phyloP scores from a whole-genome alignment of 192 early-diverging fungal genomes.

The Backusella westeae region DNA sequence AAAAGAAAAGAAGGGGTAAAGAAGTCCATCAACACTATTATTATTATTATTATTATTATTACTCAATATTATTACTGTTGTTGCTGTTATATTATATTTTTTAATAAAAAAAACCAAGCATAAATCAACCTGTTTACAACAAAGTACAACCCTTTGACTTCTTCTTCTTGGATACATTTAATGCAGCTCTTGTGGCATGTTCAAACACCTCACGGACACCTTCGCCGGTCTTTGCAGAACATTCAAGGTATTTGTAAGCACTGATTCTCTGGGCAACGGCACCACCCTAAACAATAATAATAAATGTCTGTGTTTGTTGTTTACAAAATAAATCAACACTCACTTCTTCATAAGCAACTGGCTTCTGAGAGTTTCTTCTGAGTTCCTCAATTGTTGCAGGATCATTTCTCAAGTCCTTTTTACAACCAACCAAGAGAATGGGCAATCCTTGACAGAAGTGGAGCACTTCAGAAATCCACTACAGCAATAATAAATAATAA shows the following conservation, averaged over 20 bases:
- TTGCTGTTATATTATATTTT: not conserved
- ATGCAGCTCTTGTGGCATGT: constrained; percentile 81
- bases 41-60: not conserved
- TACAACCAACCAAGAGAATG: constrained; percentile 83
- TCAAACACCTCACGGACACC: constrained; percentile 89
- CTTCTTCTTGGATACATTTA: constrained; percentile 43
- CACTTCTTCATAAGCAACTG: constrained; percentile 75
- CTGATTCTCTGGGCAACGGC: constrained; percentile 71
- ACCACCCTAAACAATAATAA: constrained; percentile 51
- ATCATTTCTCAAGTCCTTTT: constrained; percentile 88
- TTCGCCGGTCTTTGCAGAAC: constrained; percentile 73
- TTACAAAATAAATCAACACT: constrained; percentile 10
- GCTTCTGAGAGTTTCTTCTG: constrained; percentile 67
- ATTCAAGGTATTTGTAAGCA: constrained; percentile 84
- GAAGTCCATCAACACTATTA: not conserved
- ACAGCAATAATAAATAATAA: not conserved
- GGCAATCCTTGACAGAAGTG: constrained; percentile 86
- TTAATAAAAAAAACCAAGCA: not conserved
- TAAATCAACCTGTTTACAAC: constrained; percentile 20
- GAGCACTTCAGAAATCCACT: constrained; percentile 90
- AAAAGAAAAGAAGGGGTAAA: not conserved
- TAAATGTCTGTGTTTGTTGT: constrained; percentile 28
- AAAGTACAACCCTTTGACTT: constrained; percentile 26
- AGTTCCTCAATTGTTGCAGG: constrained; percentile 73
- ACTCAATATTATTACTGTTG: not conserved